Evolutionary conservation across 495 filamentous ascomycete species (phyloP).

Genomic region (Talaromyces thailandensis): DNA sequence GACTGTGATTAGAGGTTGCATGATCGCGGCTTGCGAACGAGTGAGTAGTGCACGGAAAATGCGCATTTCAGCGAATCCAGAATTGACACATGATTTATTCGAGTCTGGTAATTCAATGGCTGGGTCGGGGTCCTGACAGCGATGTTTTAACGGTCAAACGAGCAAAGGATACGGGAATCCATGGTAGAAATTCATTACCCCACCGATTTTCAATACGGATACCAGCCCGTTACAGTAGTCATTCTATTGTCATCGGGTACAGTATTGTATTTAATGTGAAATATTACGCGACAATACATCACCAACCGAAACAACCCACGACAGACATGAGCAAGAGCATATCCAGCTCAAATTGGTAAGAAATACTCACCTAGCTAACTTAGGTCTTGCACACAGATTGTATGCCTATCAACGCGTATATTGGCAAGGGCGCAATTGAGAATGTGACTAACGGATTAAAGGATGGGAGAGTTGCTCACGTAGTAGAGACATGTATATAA

Average conservation of each 20-base stretch:
- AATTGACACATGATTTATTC: background rate
- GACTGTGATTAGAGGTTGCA: conserved; percentile 67
- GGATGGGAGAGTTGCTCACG: no score
- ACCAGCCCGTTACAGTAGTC: background rate
- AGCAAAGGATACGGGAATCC: no score
- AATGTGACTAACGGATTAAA: background rate
- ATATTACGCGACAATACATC: background rate
- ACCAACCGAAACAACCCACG: background rate
- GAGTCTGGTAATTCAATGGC: background rate
- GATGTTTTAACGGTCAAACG: background rate
- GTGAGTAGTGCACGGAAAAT: conserved; percentile 13
- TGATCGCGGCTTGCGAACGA: conserved; percentile 13
- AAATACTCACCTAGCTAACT: background rate
- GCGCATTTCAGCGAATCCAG: conserved; percentile 13
- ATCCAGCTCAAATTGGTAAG: background rate
- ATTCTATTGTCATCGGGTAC: background rate
- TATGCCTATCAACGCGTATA: background rate
- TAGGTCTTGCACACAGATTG: background rate
- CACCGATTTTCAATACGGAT: background rate
- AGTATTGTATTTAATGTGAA: background rate
- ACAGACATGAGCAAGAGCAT: background rate
- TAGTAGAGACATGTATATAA: no score
- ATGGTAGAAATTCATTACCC: background rate
- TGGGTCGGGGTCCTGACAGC: no score
- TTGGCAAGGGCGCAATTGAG: background rate